Percentiles rank a stretch among this genome's conserved stretches.
phyloP scores from a whole-genome alignment of 371 early-diverging fungal genomes.

The Mucor velutinosus region DNA sequence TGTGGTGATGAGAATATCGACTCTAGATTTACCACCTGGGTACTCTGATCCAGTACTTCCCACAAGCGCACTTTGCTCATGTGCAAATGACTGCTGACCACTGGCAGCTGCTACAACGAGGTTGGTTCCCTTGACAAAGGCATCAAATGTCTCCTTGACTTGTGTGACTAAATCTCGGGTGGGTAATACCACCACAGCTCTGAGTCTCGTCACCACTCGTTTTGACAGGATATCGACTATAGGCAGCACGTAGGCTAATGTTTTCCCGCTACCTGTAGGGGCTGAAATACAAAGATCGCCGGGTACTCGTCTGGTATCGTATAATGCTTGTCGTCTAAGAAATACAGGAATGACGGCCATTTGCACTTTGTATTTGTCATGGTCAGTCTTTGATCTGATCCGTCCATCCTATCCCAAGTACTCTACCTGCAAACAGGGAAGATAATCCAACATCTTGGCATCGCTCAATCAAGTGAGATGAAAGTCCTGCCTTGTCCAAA shows the following conservation, averaged over 20 bases:
- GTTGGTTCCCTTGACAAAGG: constrained; percentile 72
- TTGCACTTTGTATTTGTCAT: constrained; percentile 65
- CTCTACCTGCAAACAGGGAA: constrained; percentile 76
- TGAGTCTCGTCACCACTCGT: constrained; percentile 72
- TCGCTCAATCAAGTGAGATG: constrained; percentile 58
- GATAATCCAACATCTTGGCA: constrained; percentile 66
- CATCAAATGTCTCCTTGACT: constrained; percentile 83
- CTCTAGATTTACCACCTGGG: constrained; percentile 65
- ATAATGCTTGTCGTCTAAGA: constrained; percentile 55
- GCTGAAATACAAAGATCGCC: constrained; percentile 92
- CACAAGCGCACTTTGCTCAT: constrained; percentile 76
- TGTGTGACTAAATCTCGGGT: constrained; percentile 90
- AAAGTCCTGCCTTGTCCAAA: constrained; percentile 60
- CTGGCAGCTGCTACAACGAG: constrained; percentile 72
- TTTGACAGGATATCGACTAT: constrained; percentile 80
- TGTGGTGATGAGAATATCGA: constrained; percentile 94
- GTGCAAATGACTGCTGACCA: constrained; percentile 78
- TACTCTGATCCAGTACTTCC: constrained; percentile 22
- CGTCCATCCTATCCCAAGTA: not conserved
- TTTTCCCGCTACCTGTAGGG: constrained; percentile 98
- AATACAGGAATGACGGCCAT: constrained; percentile 85
- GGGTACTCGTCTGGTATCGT: constrained; percentile 54
- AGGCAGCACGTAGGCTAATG: constrained; percentile 95
- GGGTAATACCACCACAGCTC: constrained; percentile 89
- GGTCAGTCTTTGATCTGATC: not conserved